Evolutionary conservation across 768 basidiomycete genomes (phyloP).

Genomic region (Crucibulum laeve): DNA sequence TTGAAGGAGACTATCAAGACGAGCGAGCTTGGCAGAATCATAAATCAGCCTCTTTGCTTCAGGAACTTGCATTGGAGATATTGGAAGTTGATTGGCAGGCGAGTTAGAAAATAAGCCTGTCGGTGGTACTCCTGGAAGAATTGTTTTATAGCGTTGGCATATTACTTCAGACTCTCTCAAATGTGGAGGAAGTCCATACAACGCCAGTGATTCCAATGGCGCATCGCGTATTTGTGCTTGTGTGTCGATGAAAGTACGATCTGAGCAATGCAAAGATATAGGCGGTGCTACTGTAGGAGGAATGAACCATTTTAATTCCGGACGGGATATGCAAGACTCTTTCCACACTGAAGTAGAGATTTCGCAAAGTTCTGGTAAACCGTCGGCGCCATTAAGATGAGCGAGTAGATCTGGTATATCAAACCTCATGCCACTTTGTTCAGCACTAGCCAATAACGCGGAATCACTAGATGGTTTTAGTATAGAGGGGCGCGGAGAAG

Average conservation of each 20-base stretch:
- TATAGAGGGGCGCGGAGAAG: neutral
- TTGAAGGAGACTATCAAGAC: constrained; percentile 83
- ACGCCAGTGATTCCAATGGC: constrained; percentile 66
- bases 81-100: constrained; percentile 68
- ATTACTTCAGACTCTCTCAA: constrained; percentile 55
- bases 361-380: constrained; percentile 49
- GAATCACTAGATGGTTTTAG: neutral
- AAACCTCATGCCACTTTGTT: neutral
- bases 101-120: constrained; percentile 67
- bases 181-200: constrained; percentile 80
- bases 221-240: constrained; percentile 59
- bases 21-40: constrained; percentile 94
- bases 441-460: neutral
- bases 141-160: constrained; percentile 37
- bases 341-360: constrained; percentile 64
- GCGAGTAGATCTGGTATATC: neutral
- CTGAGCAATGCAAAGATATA: constrained; percentile 64
- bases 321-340: constrained; percentile 77
- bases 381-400: constrained; percentile 29
- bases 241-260: constrained; percentile 75
- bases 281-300: constrained; percentile 86
- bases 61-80: constrained; percentile 86
- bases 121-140: constrained; percentile 59
- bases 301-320: constrained; percentile 77
- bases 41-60: constrained; percentile 93